Percentiles rank a stretch among this genome's conserved stretches.
These are phyloP conservation scores for Fragilariopsis cylindrus DNA, from an alignment of 108 stramenopile genomes.

Conservation along the genomic window DNA sequence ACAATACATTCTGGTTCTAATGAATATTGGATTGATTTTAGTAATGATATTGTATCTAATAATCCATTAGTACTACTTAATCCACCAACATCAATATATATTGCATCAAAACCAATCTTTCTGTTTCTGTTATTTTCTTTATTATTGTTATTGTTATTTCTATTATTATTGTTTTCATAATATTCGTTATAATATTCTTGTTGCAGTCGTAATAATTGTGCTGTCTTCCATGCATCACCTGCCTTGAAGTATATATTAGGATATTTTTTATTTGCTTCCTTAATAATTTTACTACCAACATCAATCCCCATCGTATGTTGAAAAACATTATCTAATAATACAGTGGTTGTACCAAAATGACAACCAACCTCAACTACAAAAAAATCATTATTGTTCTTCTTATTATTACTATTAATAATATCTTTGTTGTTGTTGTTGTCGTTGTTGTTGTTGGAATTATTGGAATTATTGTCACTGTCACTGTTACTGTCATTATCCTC, in stretches of 20 bases:
- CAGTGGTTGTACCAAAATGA: conserved; percentile 51
- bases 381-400: not conserved
- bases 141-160: no score
- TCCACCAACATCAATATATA: conserved; percentile 61
- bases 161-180: not conserved
- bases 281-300: conserved; percentile 48
- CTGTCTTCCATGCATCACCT: conserved; percentile 56
- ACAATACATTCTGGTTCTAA: conserved; percentile 52
- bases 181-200: conserved; percentile 22
- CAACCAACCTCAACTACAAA: conserved; percentile 52
- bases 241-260: conserved; percentile 40
- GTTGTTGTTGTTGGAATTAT: not conserved
- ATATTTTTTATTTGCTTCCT: conserved; percentile 33
- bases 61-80: conserved; percentile 49
- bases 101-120: conserved; percentile 38
- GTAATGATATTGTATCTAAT: conserved; percentile 39
- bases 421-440: not conserved
- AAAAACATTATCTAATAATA: conserved; percentile 32
- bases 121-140: not conserved
- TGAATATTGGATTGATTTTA: conserved; percentile 30
- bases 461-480: not conserved
- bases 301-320: conserved; percentile 49
- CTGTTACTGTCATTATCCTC: no score
- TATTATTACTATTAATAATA: not conserved
- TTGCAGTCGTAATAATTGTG: conserved; percentile 34